Conservation (phyloP, 345 rosid genomes). For the Tarenaya hassleriana region DNA sequence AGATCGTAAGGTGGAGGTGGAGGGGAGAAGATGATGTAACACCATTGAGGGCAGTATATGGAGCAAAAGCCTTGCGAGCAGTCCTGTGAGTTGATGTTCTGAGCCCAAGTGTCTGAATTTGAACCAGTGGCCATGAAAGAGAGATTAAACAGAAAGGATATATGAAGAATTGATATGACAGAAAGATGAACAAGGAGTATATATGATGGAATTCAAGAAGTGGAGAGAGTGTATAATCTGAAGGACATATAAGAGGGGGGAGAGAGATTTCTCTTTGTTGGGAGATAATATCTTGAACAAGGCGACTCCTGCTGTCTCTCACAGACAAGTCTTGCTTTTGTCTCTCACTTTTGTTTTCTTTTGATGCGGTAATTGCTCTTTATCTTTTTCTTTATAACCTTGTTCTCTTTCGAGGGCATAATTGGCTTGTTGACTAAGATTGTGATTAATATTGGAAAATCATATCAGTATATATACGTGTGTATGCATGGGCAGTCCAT, state of each 20-base stretch:
- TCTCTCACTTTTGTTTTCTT: conserved; percentile 23
- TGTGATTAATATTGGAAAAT: no score
- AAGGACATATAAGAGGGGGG: neutral
- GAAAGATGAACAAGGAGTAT: conserved; percentile 4
- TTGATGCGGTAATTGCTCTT: conserved; percentile 22
- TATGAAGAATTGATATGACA: conserved; percentile 4
- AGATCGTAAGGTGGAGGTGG: conserved; percentile 46
- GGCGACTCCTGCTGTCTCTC: no score
- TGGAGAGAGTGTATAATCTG: neutral
- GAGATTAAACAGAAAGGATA: neutral
- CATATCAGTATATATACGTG: no score
- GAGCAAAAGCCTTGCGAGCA: conserved; percentile 76
- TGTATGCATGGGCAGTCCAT: no score
- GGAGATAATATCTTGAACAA: conserved; percentile 9
- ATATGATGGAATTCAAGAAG: no score
- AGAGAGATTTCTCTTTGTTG: conserved; percentile 9
- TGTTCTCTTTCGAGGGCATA: conserved; percentile 20
- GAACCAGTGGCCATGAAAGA: conserved; percentile 30
- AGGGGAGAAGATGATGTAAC: conserved; percentile 54
- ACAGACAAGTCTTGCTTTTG: no score
- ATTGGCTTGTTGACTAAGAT: conserved; percentile 34
- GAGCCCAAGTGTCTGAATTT: conserved; percentile 43
- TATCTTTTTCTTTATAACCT: conserved; percentile 27
- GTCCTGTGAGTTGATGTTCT: conserved; percentile 52
- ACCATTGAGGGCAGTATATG: conserved; percentile 76